These are phyloP conservation scores for Ophiocordyceps unilateralis DNA, from an alignment of 2,329 filamentous ascomycete genomes.

Conservation along the genomic window DNA sequence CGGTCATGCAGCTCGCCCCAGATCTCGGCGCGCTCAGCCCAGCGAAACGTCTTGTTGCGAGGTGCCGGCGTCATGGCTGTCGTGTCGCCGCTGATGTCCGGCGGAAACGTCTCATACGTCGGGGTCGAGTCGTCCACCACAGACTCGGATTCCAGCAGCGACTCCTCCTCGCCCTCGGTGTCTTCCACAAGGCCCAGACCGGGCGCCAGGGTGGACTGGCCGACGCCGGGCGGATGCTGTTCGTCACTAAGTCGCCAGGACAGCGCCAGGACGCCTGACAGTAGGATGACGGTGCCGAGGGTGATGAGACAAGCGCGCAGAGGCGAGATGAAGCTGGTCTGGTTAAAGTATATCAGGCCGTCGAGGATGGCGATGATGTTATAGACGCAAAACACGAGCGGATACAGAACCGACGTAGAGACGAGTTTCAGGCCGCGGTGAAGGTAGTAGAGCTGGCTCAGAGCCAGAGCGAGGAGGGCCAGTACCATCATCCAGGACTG, in stretches of 20 bases:
- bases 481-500: conserved; percentile 86
- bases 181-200: conserved; percentile 69
- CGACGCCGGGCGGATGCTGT: conserved; percentile 40
- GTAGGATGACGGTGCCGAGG: conserved; percentile 68
- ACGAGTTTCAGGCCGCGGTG: conserved; percentile 87
- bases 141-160: conserved; percentile 31
- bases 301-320: conserved; percentile 69
- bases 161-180: conserved; percentile 41
- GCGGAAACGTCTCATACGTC: conserved; percentile 31
- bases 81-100: conserved; percentile 17
- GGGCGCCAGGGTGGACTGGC: conserved; percentile 57
- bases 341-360: conserved; percentile 90
- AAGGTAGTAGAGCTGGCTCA: conserved; percentile 88
- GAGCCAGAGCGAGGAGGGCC: conserved; percentile 61
- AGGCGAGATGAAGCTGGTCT: conserved; percentile 61
- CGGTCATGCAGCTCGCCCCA: conserved; percentile 80
- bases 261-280: conserved; percentile 75
- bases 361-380: conserved; percentile 98
- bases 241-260: conserved; percentile 86
- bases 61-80: conserved; percentile 18
- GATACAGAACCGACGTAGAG: conserved; percentile 90
- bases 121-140: conserved; percentile 21
- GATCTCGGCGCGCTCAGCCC: conserved; percentile 60
- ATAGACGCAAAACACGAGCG: conserved; percentile 95
- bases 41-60: conserved; percentile 32